Base-by-base conservation (phyloP, 2,329 filamentous ascomycete species). In the Aspergillus sp. region DNA sequence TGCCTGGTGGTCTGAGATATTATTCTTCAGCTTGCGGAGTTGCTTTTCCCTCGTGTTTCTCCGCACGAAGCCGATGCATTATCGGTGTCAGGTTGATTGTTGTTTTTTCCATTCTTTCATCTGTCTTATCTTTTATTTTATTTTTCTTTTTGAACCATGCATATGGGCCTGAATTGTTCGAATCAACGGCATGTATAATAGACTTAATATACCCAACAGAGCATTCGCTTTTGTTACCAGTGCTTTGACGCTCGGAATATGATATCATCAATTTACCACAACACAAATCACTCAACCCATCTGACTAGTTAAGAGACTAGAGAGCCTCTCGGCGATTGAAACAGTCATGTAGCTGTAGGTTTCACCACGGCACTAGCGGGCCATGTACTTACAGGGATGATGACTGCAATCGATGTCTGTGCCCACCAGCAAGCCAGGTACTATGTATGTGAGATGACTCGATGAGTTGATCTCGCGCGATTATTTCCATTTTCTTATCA, bases 171-270 rank as follows among this genome's bases (percentile, higher is more conserved):
- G 50, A 41, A 37, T 52, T 42, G 53, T 55, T 40, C 53, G 51
- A 60, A 60, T 57, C 56, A 53, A 50, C 57, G 54, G 59, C 54
- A 56, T 65, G 60, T 65, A 62, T 49, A 56, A 63, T 65, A 65
- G 61, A 65, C 57, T 58, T 62, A 63, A 62, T 64, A 65, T 65
- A 65, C 61, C 61, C 61, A 59, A 53, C 56, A 53, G 52, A 59
- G 57, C 55, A 56, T 45, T 32, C 39, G 39, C 43, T 48, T 48
- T 44, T 43, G 43, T 49, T 9, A 32, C 31, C n/a, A 19, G 19
- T 19, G 19, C 19, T 19, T 19, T 19, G 19, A 19, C 19, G 19
- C 19, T 19, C 19, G 19, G 19, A 19, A 19, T 19, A 34, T 34
- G 9, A 34, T 13, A 34, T 12, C n/a, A 12, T 7, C 33, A 32